These are phyloP conservation scores for Tulasnella sp. DNA, from an alignment of 768 basidiomycete genomes.

Conservation along the genomic window DNA sequence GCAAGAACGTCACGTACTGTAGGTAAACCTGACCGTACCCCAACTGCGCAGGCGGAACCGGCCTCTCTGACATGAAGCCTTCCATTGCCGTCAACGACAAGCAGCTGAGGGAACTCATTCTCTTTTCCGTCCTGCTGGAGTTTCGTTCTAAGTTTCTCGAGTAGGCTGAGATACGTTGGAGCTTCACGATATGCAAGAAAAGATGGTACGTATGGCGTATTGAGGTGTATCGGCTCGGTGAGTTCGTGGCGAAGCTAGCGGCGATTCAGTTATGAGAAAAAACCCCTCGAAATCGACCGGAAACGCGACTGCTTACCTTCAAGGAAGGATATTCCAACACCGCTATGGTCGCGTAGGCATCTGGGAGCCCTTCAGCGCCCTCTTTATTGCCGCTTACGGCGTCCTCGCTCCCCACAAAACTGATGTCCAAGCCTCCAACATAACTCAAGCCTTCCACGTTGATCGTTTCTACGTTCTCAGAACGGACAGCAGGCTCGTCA, in stretches of 20 bases:
- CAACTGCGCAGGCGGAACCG: constrained; percentile 33
- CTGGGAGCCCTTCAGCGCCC: constrained; percentile 15
- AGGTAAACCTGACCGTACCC: constrained; percentile 31
- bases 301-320: constrained; percentile 27
- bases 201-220: constrained; percentile 34
- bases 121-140: constrained; percentile 11
- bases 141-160: constrained; percentile 28
- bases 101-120: constrained; percentile 32
- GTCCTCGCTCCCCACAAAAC: constrained; percentile 27
- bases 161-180: constrained; percentile 28
- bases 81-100: constrained; percentile 36
- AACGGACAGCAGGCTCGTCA: constrained; percentile 10
- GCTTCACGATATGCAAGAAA: constrained; percentile 35
- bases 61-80: constrained; percentile 33
- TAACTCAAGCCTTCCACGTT: constrained; percentile 27
- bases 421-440: constrained; percentile 34
- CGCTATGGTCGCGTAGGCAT: constrained; percentile 32
- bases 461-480: constrained; percentile 1
- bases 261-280: background rate
- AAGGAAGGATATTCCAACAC: constrained; percentile 32
- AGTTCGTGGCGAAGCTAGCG: constrained; percentile 31
- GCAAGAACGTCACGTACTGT: constrained; percentile 30
- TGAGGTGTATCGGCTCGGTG: constrained; percentile 26
- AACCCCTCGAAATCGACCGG: background rate
- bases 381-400: background rate